Base-by-base conservation (phyloP, 1,284 basidiomycete species). In the Sporisorium reilianum region DNA sequence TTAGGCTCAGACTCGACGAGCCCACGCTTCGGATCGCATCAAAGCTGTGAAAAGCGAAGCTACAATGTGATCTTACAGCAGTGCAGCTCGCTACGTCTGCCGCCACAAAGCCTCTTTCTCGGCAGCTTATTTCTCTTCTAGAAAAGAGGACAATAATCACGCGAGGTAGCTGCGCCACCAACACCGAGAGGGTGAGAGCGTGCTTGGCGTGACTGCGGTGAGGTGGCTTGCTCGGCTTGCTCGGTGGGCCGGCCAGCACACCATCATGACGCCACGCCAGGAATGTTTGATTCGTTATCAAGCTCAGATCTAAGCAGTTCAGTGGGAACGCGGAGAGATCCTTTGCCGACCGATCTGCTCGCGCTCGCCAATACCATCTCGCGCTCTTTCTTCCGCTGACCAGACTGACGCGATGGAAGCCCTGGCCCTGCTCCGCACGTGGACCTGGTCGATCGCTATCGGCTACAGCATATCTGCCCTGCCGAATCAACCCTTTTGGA, bases 51-150 rank as follows among this genome's bases (percentile, higher is more conserved):
- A n/a, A n/a, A n/a, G n/a, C n/a, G n/a, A n/a, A n/a, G n/a, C n/a
- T n/a, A n/a, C n/a, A 36, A 10, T 41, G 38, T 41, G 38, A 41
- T 41, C 9, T 41, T 9, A 41, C 38, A 18, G 16, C n/a, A 8
- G 38, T 16, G n/a, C 38, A 38, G 14, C 18, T 16, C 16, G 8
- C 3, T 18, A n/a, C n/a, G n/a, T n/a, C n/a, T n/a, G n/a, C n/a
- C n/a, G 38, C n/a, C 38, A 41, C 38, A 41, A 20, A 41, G 38
- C 38, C 38, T 20, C 18, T 41, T 41, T 41, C 36, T 41, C 38
- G 38, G 38, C 38, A 41, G 38, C 38, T 20, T 38, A 18, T 18
- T 38, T 3, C n/a, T 20, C 38, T 41, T n/a, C n/a, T 20, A 20
- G 38, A 20, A 41, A 41, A 18, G n/a, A 41, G 20, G 9, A 41